These are phyloP conservation scores for Ascochyta lentis DNA, from an alignment of 2,329 filamentous ascomycete genomes.

Conservation along the genomic window DNA sequence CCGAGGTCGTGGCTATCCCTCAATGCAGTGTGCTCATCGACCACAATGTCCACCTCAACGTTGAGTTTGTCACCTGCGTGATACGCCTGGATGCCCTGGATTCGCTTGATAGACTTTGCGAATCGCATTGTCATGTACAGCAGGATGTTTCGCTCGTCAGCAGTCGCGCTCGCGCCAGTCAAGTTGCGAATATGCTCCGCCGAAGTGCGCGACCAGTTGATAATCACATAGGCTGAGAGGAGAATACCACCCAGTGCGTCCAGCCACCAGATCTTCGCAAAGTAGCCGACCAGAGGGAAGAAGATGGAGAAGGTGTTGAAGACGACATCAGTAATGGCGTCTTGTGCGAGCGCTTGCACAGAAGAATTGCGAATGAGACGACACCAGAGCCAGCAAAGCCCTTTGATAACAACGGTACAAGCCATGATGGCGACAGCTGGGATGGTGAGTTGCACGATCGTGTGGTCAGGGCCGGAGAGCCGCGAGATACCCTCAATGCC, in stretches of 20 bases:
- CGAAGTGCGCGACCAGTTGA: conserved; percentile 78
- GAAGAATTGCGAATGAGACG: conserved; percentile 84
- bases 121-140: conserved; percentile 95
- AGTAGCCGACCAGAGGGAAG: conserved; percentile 82
- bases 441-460: conserved; percentile 73
- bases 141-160: conserved; percentile 83
- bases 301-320: conserved; percentile 91
- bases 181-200: conserved; percentile 80
- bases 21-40: conserved; percentile 76
- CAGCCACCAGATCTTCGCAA: conserved; percentile 80
- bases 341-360: conserved; percentile 78
- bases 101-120: conserved; percentile 83
- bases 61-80: conserved; percentile 86
- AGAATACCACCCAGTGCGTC: conserved; percentile 80
- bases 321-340: conserved; percentile 77
- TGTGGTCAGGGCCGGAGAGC: conserved; percentile 66
- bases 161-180: conserved; percentile 77
- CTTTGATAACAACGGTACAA: conserved; percentile 80
- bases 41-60: conserved; percentile 82
- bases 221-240: conserved; percentile 79
- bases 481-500: conserved; percentile 72
- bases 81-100: conserved; percentile 84
- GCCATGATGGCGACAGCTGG: conserved; percentile 82
- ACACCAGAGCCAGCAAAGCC: conserved; percentile 85
- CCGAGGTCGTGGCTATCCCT: conserved; percentile 82